These are phyloP conservation scores for Coprinellus micaceus DNA, from an alignment of 768 basidiomycete species.

Conservation along the genomic window DNA sequence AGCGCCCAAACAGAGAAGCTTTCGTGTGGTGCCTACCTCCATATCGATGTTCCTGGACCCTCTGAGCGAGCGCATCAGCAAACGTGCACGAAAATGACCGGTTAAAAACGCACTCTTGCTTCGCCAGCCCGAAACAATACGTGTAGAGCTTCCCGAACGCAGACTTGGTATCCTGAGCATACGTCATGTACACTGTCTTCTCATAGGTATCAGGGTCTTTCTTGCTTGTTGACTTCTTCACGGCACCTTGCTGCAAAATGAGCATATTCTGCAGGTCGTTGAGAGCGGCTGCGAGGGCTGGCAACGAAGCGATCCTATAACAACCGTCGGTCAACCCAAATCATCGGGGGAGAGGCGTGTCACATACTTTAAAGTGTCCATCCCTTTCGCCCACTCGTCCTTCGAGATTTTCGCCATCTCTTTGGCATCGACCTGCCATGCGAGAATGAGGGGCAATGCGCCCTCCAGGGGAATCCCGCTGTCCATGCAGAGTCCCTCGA, in stretches of 20 bases:
- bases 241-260: conserved; percentile 43
- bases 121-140: conserved; percentile 69
- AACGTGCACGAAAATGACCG: not conserved
- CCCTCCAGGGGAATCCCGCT: conserved; percentile 73
- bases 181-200: conserved; percentile 44
- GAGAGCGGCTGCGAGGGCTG: conserved; percentile 46
- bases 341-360: not conserved
- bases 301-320: conserved; percentile 40
- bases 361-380: conserved; percentile 34
- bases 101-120: conserved; percentile 55
- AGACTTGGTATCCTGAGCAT: conserved; percentile 43
- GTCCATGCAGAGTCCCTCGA: conserved; percentile 67
- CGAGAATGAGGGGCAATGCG: conserved; percentile 63
- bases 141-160: conserved; percentile 65
- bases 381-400: conserved; percentile 68
- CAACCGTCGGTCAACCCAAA: not conserved
- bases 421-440: conserved; percentile 68
- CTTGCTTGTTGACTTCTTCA: conserved; percentile 34
- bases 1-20: not conserved
- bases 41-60: conserved; percentile 76
- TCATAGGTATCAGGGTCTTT: conserved; percentile 53
- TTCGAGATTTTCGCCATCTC: conserved; percentile 72
- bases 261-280: conserved; percentile 64
- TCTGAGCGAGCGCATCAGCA: conserved; percentile 30
- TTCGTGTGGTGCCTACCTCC: conserved; percentile 48